Conservation (phyloP, 805 yeast genomes). For the Zygosaccharomyces gambellarensis region DNA sequence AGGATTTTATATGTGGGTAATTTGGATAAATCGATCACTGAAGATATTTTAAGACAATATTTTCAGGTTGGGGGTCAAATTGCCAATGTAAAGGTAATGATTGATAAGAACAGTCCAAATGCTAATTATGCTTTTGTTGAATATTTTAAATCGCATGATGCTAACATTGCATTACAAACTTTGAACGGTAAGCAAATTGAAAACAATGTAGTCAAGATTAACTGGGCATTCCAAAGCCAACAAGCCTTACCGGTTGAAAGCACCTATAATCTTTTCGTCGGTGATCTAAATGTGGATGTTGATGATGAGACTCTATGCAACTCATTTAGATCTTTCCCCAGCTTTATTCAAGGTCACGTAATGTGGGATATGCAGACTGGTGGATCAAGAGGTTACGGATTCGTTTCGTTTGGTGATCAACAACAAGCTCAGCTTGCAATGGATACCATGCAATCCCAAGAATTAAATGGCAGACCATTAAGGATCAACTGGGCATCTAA, state of each 20-base stretch:
- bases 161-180: slow-evolving; percentile 56
- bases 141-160: slow-evolving; percentile 52
- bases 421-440: slow-evolving; percentile 72
- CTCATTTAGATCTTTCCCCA: slow-evolving; percentile 52
- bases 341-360: slow-evolving; percentile 78
- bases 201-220: slow-evolving; percentile 55
- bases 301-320: slow-evolving; percentile 65
- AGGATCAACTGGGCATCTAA: slow-evolving; percentile 89
- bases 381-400: slow-evolving; percentile 87
- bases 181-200: slow-evolving; percentile 57
- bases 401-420: slow-evolving; percentile 66
- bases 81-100: slow-evolving; percentile 60
- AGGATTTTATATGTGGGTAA: slow-evolving; percentile 76
- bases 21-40: slow-evolving; percentile 59
- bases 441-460: slow-evolving; percentile 66
- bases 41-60: slow-evolving; percentile 55
- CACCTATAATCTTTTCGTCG: slow-evolving; percentile 74
- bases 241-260: slow-evolving; percentile 53
- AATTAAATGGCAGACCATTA: slow-evolving; percentile 68
- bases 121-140: slow-evolving; percentile 83
- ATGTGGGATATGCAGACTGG: slow-evolving; percentile 98
- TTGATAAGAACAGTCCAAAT: slow-evolving; percentile 69
- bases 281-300: slow-evolving; percentile 78
- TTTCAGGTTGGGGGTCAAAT: slow-evolving; percentile 61
- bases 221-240: slow-evolving; percentile 83